Base-by-base conservation (phyloP, 169 alveolate species). In the Plasmodium vinckei region DNA sequence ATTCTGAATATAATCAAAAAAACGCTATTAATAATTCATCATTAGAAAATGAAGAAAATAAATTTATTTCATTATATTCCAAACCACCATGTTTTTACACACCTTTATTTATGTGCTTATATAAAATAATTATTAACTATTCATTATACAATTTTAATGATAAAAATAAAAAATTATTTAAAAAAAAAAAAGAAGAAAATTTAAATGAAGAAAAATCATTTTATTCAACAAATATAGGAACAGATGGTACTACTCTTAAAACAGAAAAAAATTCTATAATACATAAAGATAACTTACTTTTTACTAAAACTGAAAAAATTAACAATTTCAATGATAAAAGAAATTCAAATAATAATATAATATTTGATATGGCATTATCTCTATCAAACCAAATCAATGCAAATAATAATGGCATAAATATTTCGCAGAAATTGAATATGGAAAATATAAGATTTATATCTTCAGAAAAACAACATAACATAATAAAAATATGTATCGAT, bases 51-150 rank as follows among this genome's bases (percentile, higher is more conserved):
- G 91, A 86, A 17, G 91, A 86, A 46, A 69, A 86, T 59, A 86
- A 70, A 70, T 69, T 44, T 15, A 69, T 86, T 63, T 44, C 91
- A 1, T 53, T 86, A 33, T 86, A 86, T 42, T 86, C 91, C 5
- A 86, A 86, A 51, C 91, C 91, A 9, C 84, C 91, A 3, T 86
- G 91, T 64, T 70, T 86, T 72, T 86, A 86, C 39, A 57, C 91
- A n/a, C 91, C 91, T 27, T 12, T 86, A 54, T 86, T 69, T 64
- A 86, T 86, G 91, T 86, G 91, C 51, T 39, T 86, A 15, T 70
- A 63, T 65, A 86, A 86, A 86, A 86, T 86, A 47, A 57, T 86
- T 51, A 68, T 70, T 44, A 86, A 70, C 57, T 86, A 86, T 53
- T 70, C 91, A 1, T 60, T 86, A 33, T 39, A 86, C 42, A 86